Evolutionary conservation across 352 stramenopile genomes (phyloP), one percentile per base, ranked within the genome.

Genomic region (Phytophthora sp.): DNA sequence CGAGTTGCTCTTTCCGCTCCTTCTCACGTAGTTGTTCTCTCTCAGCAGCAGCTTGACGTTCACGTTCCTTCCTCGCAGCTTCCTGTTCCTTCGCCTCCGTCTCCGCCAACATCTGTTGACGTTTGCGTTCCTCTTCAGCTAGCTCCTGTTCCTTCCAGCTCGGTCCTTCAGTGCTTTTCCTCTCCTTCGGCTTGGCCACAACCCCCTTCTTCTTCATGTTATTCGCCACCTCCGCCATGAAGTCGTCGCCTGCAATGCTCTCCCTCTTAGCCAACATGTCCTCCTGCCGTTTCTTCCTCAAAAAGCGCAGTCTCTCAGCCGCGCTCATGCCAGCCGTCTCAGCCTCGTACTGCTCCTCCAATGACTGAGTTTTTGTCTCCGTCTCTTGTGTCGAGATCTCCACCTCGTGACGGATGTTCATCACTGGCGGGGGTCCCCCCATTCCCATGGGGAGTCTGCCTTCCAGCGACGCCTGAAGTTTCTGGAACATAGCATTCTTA

Each of bases 151-250:
- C 61, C 34, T 73, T 67, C 70, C 70, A 76, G 15, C n/a, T 67
- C 49, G 18, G 10, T 38, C 11, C 49, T 21, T 72, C 45, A 44
- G 18, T 50, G 4, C 10, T 28, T 12, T 39, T 66, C 11, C 12
- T 24, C 30, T 62, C 32, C 45, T 71, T 45, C 6, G 26, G 31
- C 13, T 52, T 70, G 2, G 31, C 56, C 12, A 45, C 54, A 18
- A 54, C 37, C 17, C 82, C 70, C 37, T 89, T 91, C 49, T 88
- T 89, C 66, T 87, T 83, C 82, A 88, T 87, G 50, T 91, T 91
- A 12, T 56, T 79, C 23, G 69, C 74, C 32, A 88, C 76, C 54
- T 91, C 82, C 9, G 74, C 68, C 74, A 91, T 82, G 41, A 91
- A 91, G 34, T 88, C 79, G 43, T 91, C 79, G 1, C 72, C 61